A percentile compares a stretch with the other conserved stretches of the same genome.
phyloP scores from a whole-genome alignment of 306 rosid species.

The Parietaria judaica region DNA sequence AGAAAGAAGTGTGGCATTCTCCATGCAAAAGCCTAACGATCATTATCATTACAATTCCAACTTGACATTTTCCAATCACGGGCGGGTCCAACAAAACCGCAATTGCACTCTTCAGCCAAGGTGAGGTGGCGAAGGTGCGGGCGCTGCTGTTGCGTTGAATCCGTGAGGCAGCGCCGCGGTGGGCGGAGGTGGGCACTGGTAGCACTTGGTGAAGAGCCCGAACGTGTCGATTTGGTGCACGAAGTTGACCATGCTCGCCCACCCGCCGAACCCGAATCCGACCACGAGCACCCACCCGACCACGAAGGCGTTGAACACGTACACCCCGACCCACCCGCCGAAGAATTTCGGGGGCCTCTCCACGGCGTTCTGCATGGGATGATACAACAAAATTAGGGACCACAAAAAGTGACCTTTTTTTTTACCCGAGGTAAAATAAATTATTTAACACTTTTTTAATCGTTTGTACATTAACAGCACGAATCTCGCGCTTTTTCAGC shows the following conservation, averaged over 20 bases:
- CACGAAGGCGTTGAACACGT: conserved; percentile 56
- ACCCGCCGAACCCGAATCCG: conserved; percentile 96
- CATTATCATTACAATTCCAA: no score
- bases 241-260: conserved; percentile 95
- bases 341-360: conserved; percentile 74
- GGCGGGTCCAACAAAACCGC: no score
- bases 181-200: conserved; percentile 60
- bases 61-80: no score
- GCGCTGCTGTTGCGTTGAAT: no score
- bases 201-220: conserved; percentile 94
- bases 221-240: conserved; percentile 82
- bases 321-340: conserved; percentile 86
- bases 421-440: not conserved
- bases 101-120: no score
- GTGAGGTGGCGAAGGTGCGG: conserved; percentile 14
- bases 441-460: not conserved
- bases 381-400: conserved; percentile 2
- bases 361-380: conserved; percentile 72
- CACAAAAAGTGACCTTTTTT: not conserved
- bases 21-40: no score
- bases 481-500: conserved; percentile 31
- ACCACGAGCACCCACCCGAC: conserved; percentile 86
- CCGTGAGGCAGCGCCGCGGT: conserved; percentile 35
- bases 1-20: no score
- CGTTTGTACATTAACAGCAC: conserved; percentile 14